Percentiles rank a stretch among this genome's conserved stretches.
Evolutionary conservation across 352 stramenopile genomes (phyloP).

Genomic region (Globisporangium cederbergense): DNA sequence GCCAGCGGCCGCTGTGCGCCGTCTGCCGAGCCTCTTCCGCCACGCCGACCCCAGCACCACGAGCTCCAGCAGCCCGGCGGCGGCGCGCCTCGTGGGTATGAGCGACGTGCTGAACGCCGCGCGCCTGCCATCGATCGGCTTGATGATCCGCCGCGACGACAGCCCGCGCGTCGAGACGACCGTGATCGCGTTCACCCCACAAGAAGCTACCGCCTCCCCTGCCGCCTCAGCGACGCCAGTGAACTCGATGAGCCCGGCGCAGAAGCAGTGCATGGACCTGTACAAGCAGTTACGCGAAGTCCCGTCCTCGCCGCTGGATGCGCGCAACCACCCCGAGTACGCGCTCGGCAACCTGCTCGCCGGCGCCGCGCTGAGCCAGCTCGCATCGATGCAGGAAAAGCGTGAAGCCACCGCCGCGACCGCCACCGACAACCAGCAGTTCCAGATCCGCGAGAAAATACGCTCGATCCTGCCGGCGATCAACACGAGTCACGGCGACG

Average conservation of each 20-base stretch:
- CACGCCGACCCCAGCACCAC: constrained; percentile 14
- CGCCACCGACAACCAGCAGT: background rate
- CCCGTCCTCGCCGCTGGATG: constrained; percentile 18
- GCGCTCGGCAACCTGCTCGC: constrained; percentile 48
- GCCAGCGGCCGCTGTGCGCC: constrained; percentile 23
- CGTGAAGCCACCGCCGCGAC: constrained; percentile 16
- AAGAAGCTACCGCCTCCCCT: constrained; percentile 1
- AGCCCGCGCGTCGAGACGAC: constrained; percentile 17
- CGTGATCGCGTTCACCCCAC: constrained; percentile 3
- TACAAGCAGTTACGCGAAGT: constrained; percentile 55
- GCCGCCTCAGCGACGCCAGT: background rate
- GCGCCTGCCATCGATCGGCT: constrained; percentile 57
- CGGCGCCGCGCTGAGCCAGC: constrained; percentile 42
- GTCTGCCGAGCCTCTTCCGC: constrained; percentile 52
- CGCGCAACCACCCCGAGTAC: constrained; percentile 23
- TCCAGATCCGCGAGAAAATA: constrained; percentile 19
- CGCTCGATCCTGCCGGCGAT: constrained; percentile 26
- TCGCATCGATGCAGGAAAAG: constrained; percentile 28
- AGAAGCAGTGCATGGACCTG: constrained; percentile 63
- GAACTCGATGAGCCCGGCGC: constrained; percentile 43
- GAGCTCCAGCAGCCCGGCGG: constrained; percentile 28
- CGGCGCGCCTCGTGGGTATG: constrained; percentile 47
- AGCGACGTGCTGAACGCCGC: constrained; percentile 53
- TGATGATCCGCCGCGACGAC: constrained; percentile 61
- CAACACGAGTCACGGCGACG: constrained; percentile 5